These are phyloP conservation scores for Fonsecaea multimorphosa DNA, from an alignment of 2,329 filamentous ascomycete species.

Conservation along the genomic window DNA sequence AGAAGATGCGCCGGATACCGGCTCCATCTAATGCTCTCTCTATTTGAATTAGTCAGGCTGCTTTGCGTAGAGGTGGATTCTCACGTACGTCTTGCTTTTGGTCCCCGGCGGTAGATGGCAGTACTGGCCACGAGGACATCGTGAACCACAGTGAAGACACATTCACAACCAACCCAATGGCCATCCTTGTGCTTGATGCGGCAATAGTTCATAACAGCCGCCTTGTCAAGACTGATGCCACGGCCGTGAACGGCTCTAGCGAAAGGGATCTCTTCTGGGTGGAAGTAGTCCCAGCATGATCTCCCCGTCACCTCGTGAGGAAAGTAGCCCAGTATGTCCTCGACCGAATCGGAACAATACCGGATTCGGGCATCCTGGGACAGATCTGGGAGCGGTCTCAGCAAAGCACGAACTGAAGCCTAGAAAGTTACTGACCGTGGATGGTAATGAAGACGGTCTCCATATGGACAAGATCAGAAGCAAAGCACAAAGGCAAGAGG, in stretches of 20 bases:
- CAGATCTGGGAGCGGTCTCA: conserved; percentile 63
- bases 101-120: conserved; percentile 73
- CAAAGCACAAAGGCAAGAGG: conserved; percentile 28
- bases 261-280: conserved; percentile 77
- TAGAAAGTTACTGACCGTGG: conserved; percentile 68
- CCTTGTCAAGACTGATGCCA: conserved; percentile 79
- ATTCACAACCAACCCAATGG: conserved; percentile 80
- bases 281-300: conserved; percentile 86
- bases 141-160: conserved; percentile 87
- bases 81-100: conserved; percentile 74
- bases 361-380: conserved; percentile 76
- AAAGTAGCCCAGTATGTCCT: conserved; percentile 80
- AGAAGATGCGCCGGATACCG: conserved; percentile 77
- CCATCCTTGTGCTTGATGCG: conserved; percentile 72
- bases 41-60: conserved; percentile 47
- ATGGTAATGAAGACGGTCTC: conserved; percentile 92
- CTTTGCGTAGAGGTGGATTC: conserved; percentile 6
- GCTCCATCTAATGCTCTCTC: conserved; percentile 79
- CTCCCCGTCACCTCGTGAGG: conserved; percentile 76
- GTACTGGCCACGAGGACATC: conserved; percentile 86
- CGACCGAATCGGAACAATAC: conserved; percentile 82
- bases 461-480: conserved; percentile 54
- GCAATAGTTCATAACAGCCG: conserved; percentile 81
- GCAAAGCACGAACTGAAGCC: conserved; percentile 24
- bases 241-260: conserved; percentile 75